These are phyloP conservation scores for Mycena filopes DNA, from an alignment of 768 basidiomycete genomes.

Conservation along the genomic window DNA sequence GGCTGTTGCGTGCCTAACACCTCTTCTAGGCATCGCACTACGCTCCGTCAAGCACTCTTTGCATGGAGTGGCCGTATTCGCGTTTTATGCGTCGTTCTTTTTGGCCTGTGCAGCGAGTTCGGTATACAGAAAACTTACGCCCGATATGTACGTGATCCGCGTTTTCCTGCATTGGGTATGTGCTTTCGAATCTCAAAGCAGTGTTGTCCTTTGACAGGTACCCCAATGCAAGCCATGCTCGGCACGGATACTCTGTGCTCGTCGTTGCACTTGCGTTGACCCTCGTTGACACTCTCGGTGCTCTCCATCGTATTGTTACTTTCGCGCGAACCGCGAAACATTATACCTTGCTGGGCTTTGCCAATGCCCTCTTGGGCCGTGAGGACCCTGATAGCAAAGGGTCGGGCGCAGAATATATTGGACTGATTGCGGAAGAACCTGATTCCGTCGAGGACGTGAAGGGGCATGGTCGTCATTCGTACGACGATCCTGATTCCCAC, in stretches of 20 bases:
- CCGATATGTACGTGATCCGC: slow-evolving; percentile 75
- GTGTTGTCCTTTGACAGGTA: slow-evolving; percentile 61
- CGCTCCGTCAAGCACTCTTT: slow-evolving; percentile 80
- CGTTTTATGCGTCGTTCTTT: slow-evolving; percentile 69
- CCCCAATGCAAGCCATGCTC: slow-evolving; percentile 17
- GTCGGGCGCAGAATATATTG: slow-evolving; percentile 61
- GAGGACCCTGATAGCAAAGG: slow-evolving; percentile 43
- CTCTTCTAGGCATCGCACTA: slow-evolving; percentile 75
- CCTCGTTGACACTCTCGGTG: slow-evolving; percentile 62
- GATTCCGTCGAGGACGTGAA: slow-evolving; percentile 65
- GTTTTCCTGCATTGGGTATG: slow-evolving; percentile 18
- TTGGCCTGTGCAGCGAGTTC: slow-evolving; percentile 76
- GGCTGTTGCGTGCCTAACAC: slow-evolving; percentile 19
- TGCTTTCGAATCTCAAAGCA: slow-evolving; percentile 32
- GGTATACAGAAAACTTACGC: slow-evolving; percentile 82
- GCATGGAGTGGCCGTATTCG: slow-evolving; percentile 65
- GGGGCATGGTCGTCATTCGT: slow-evolving; percentile 37
- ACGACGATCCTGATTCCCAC: slow-evolving; percentile 36
- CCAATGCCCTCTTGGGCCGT: slow-evolving; percentile 64
- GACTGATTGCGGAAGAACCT: slow-evolving; percentile 63
- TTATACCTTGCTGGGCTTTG: slow-evolving; percentile 61
- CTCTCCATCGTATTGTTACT: slow-evolving; percentile 59
- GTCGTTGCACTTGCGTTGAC: slow-evolving; percentile 58
- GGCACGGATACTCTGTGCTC: slow-evolving; percentile 51
- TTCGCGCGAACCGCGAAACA: slow-evolving; percentile 58